These are phyloP conservation scores for Metschnikowia santaceciliae DNA, from an alignment of 805 yeast species.

Conservation along the genomic window DNA sequence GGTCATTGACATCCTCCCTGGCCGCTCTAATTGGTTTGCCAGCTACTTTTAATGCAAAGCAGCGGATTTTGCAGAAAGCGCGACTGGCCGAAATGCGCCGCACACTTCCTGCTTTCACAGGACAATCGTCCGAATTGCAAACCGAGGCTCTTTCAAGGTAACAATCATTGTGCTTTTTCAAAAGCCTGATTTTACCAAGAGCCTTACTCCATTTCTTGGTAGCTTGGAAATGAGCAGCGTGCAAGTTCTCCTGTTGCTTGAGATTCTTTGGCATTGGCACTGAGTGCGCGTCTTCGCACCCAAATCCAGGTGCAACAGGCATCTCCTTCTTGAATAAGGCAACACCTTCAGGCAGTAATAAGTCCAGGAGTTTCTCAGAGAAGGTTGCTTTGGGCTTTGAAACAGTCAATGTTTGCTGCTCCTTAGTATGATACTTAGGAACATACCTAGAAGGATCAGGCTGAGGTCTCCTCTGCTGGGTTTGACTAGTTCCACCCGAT, in stretches of 20 bases:
- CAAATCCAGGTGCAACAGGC: neutral
- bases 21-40: too few relatives aligned
- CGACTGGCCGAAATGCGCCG: too few relatives aligned
- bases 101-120: too few relatives aligned
- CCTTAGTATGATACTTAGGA: too few relatives aligned
- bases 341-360: neutral
- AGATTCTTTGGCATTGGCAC: too few relatives aligned
- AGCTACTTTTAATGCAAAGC: too few relatives aligned
- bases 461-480: too few relatives aligned
- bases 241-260: neutral
- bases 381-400: neutral
- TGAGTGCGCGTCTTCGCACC: neutral
- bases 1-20: too few relatives aligned
- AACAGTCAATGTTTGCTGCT: too few relatives aligned
- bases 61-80: too few relatives aligned
- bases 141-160: neutral
- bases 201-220: neutral
- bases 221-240: neutral
- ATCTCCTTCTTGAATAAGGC: neutral
- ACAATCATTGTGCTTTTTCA: neutral
- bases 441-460: too few relatives aligned
- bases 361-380: neutral
- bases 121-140: neutral
- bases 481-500: too few relatives aligned
- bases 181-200: neutral